These are phyloP conservation scores for Colletotrichum sp. DNA, from an alignment of 2,329 filamentous ascomycete genomes.

Conservation along the genomic window DNA sequence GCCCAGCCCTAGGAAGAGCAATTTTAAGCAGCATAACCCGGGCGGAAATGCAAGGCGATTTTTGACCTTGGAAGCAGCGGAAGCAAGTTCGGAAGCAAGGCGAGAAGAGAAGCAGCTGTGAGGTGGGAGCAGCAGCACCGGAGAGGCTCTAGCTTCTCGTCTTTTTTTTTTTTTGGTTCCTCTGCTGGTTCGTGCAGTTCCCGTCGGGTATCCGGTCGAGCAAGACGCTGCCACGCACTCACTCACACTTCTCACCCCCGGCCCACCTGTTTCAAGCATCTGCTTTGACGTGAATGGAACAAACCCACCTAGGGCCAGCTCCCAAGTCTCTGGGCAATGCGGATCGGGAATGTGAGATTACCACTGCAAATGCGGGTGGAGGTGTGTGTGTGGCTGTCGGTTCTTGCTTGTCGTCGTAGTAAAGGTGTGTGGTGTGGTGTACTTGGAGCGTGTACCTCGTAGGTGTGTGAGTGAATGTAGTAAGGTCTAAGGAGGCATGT, in stretches of 20 bases:
- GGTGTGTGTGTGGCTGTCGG: background rate
- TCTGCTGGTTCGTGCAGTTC: background rate
- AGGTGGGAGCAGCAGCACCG: background rate
- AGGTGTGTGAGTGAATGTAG: background rate
- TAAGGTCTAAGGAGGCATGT: background rate
- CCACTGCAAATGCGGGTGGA: slow-evolving; percentile 5
- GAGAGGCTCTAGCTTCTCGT: background rate
- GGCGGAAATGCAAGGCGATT: background rate
- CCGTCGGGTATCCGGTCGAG: slow-evolving; percentile 3
- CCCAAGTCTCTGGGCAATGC: background rate
- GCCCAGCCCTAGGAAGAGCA: slow-evolving; percentile 10
- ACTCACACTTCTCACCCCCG: background rate
- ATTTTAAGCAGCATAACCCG: background rate
- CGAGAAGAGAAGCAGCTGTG: background rate
- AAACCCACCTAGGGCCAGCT: background rate
- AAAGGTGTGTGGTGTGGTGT: background rate
- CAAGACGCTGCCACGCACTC: slow-evolving; percentile 17
- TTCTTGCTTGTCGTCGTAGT: background rate
- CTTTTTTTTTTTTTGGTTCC: background rate
- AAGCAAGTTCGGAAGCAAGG: background rate
- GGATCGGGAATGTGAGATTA: background rate
- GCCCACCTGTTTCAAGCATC: slow-evolving; percentile 21
- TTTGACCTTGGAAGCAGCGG: background rate
- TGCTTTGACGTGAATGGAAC: slow-evolving; percentile 21
- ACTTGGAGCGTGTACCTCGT: background rate